Evolutionary conservation across 1,284 basidiomycete genomes (phyloP), one percentile per base, ranked within the genome.

Genomic region (Heterobasidion parviporum): DNA sequence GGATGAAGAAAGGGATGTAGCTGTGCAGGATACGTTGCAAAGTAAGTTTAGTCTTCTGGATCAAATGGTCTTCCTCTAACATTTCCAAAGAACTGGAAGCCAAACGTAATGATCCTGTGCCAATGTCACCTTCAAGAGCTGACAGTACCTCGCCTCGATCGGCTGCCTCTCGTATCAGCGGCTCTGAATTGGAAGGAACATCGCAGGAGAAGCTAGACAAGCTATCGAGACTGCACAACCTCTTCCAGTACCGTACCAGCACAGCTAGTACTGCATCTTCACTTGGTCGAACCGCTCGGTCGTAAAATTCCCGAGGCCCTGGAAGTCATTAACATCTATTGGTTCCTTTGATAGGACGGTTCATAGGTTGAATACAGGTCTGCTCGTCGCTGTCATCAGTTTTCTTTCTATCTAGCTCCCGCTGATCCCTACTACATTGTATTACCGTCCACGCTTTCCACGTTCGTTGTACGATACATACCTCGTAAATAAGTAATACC

Each of bases 191-290:
- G 66, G 38, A 74, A 60, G 63, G 70, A 50, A 48, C 65, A 56
- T 54, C 72, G 41, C 61, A 69, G 36, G 64, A 67, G 10, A 59
- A 70, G 49, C 66, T 74, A 55, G 86, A 90, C 56, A 84, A 83
- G 64, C 67, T 91, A 49, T 85, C 87, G 49, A 74, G 85, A 61
- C 67, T 92, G 55, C 89, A 92, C 66, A 81, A 87, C 64, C 75
- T 92, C 60, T 92, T 92, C 71, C 87, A 89, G 61, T 92, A 92
- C 69, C 79, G 88, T 54, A 80, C 85, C 16, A 89, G 87, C 65
- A 80, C 80, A 43, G 65, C 76, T 50, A 87, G 85, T 66, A 49
- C 34, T n/a, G 81, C 78, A 10, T 85, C 84, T 16, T 83, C 81
- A 3, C 77, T 78, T 38, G 75, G 72, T 36, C 67, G 68, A 34